These are phyloP conservation scores for Penicillium odoratum DNA, from an alignment of 495 filamentous ascomycete species.

Conservation along the genomic window DNA sequence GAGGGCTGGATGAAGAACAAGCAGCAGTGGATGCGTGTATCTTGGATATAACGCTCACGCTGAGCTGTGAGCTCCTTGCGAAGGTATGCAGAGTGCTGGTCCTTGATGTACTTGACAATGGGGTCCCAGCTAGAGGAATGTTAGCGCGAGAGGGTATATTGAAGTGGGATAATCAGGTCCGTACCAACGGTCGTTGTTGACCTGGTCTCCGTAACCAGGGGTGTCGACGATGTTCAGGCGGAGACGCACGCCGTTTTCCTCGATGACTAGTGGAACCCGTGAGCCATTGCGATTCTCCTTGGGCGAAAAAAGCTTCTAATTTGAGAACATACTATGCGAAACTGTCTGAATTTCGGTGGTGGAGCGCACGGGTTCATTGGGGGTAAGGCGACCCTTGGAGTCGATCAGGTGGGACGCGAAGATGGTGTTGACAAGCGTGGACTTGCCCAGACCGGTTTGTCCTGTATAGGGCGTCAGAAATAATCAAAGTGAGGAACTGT, in stretches of 20 bases:
- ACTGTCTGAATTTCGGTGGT: conserved; percentile 98
- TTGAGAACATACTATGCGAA: conserved; percentile 69
- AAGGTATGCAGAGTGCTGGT: conserved; percentile 99
- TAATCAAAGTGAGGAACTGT: neutral
- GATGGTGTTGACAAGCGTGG: conserved; percentile 99
- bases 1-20: conserved; percentile 99
- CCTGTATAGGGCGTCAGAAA: conserved; percentile 45
- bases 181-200: conserved; percentile 80
- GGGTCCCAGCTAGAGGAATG: conserved; percentile 66
- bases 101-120: conserved; percentile 99
- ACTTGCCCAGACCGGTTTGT: conserved; percentile 98
- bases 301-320: neutral
- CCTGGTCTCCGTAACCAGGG: conserved; percentile 76
- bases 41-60: conserved; percentile 98
- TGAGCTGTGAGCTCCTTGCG: conserved; percentile 99
- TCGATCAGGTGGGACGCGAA: conserved; percentile 99
- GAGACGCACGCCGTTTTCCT: conserved; percentile 88
- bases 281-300: conserved; percentile 16
- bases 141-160: conserved; percentile 26
- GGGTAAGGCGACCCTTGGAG: conserved; percentile 90
- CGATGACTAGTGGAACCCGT: conserved; percentile 67
- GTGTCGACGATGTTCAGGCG: conserved; percentile 80
- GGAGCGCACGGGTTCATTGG: conserved; percentile 87
- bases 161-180: conserved; percentile 1
- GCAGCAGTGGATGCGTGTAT: conserved; percentile 99